Evolutionary conservation across 805 yeast genomes (phyloP), one percentile per base, ranked within the genome.

Genomic region (Yarrowia divulgata): DNA sequence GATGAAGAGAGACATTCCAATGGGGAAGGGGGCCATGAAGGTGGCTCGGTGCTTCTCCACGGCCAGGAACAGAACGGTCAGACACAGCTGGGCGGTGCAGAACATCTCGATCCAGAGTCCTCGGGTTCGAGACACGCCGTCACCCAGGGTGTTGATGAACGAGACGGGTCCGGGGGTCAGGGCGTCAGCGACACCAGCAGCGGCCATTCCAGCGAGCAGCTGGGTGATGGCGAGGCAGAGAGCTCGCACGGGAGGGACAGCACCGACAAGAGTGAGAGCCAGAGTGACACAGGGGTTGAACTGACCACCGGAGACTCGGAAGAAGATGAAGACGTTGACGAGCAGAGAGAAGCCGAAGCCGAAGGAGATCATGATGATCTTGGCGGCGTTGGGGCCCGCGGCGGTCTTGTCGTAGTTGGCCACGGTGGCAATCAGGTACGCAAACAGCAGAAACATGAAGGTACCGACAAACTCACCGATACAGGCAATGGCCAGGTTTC

Each of bases 341-440:
- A 89, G 85, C 69, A 91, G 92, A 74, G 92, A 88, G 76, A 90
- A 89, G 73, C 97, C 97, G 80, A 91, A 91, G 75, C 97, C 97
- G 63, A 89, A 84, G 14, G 97, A 81, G 75, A 91, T 91, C 92
- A 91, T 88, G 72, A 90, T 84, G 72, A 90, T 78, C 78, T 87
- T 88, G 19, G 71, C 66, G 37, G 71, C 70, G 75, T 85, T 83
- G 52, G 89, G 83, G 39, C 86, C 88, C 10, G 71, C 69, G 29
- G 69, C 71, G 23, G 73, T 71, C 34, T 45, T 46, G 73, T 83
- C 87, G 73, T 83, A 85, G 80, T 88, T 91, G 72, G 97, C 97
- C 76, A 87, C 87, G 78, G 90, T 92, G 46, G 95, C 96, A 82
- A 91, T 90, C 67, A 89, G 84, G 73, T 85, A 90, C 5, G 97